These are phyloP conservation scores for Suillus plorans DNA, from an alignment of 768 basidiomycete genomes.

Conservation along the genomic window DNA sequence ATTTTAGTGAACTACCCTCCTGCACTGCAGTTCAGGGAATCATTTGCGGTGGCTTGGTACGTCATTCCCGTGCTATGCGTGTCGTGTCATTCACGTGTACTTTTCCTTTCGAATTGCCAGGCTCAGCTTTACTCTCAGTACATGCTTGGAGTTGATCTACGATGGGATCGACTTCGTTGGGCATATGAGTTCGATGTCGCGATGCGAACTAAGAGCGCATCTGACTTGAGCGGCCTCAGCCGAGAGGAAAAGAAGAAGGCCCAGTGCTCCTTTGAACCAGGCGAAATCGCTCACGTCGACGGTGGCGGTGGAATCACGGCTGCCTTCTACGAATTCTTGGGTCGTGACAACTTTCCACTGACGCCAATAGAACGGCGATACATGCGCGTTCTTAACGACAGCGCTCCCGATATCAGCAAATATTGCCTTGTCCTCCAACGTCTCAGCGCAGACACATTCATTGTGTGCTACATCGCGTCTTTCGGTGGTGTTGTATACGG, in stretches of 20 bases:
- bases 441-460: constrained; percentile 26
- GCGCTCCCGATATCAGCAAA: constrained; percentile 6
- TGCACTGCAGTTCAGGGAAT: not conserved
- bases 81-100: not conserved
- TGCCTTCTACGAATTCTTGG: constrained; percentile 12
- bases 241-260: constrained; percentile 2
- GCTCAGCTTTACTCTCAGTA: not conserved
- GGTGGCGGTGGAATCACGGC: constrained; percentile 8
- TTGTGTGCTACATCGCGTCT: constrained; percentile 39
- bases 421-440: constrained; percentile 36
- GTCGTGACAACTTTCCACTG: constrained; percentile 2
- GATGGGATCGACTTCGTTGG: constrained; percentile 13
- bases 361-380: constrained; percentile 5
- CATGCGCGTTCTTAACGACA: not conserved
- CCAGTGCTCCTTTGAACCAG: constrained; percentile 8
- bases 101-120: not conserved
- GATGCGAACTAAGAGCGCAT: constrained; percentile 7
- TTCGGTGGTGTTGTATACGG: constrained; percentile 28
- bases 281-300: constrained; percentile 13
- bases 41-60: not conserved
- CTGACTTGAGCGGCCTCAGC: constrained; percentile 5
- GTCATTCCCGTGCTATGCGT: not conserved
- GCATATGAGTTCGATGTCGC: constrained; percentile 12
- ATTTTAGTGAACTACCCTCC: not conserved
- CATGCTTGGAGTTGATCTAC: constrained; percentile 10